Conservation (phyloP, 441 rosid genomes). For the Aquilaria agallochum region DNA sequence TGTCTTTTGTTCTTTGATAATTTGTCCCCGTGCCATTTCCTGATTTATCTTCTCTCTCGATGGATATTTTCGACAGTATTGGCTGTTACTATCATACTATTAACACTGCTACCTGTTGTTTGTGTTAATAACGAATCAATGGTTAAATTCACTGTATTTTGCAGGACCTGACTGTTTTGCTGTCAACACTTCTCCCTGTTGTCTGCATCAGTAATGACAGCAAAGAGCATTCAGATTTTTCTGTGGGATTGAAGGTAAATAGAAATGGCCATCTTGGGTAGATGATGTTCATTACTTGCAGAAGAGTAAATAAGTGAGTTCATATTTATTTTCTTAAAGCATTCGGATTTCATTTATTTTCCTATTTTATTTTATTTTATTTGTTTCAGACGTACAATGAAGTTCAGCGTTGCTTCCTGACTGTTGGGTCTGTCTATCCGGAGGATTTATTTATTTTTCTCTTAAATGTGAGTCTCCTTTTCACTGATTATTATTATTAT, state of each 20-base stretch:
- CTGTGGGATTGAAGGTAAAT: slow-evolving; percentile 77
- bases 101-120: neutral
- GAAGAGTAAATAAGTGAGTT: neutral
- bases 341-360: slow-evolving; percentile 8
- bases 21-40: too few relatives aligned
- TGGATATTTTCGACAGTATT: too few relatives aligned
- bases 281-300: slow-evolving; percentile 14
- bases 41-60: too few relatives aligned
- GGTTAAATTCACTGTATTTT: slow-evolving; percentile 2
- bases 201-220: slow-evolving; percentile 61
- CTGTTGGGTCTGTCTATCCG: slow-evolving; percentile 83
- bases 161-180: slow-evolving; percentile 83
- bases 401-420: slow-evolving; percentile 94
- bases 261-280: slow-evolving; percentile 5
- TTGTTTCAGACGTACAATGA: slow-evolving; percentile 89
- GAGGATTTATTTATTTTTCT: slow-evolving; percentile 91
- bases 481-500: too few relatives aligned
- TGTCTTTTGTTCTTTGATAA: too few relatives aligned
- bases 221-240: slow-evolving; percentile 59
- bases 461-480: slow-evolving; percentile 65
- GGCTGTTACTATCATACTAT: too few relatives aligned
- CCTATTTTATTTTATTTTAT: slow-evolving; percentile 13
- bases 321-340: neutral
- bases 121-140: neutral
- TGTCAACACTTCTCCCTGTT: slow-evolving; percentile 89